Evolutionary conservation across 2,329 filamentous ascomycete genomes (phyloP), one percentile per base, ranked within the genome.

Genomic region (Trichoderma sp.): DNA sequence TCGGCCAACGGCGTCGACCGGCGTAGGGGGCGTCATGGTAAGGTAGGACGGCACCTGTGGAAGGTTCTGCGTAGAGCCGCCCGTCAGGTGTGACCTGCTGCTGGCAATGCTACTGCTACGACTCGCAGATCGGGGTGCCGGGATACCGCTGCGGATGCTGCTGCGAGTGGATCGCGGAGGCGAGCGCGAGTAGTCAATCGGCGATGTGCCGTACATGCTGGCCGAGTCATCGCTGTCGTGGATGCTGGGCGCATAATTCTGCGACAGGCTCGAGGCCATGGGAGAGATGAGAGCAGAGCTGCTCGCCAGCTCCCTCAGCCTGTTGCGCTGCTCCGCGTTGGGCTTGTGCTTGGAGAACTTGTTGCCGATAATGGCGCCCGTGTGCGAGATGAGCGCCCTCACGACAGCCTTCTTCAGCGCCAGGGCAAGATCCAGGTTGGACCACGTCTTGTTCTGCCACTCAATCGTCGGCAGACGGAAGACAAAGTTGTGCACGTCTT

Each of bases 371-470:
- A 99, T 97, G 65, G 95, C 93, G 43, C 95, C 95, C 0, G 94
- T 93, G 74, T 99, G 95, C 1, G 92, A 95, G 72, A 99, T 96
- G 52, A 99, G 83, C 0, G 95, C 94, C 73, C 93, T 91, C 74
- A 97, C 92, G 65, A 98, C 91, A 54, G 96, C 93, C 74, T 93
- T 96, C 80, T 99, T 98, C 62, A 99, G 83, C 15, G 93, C 90
- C 55, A 98, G 83, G 0, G 94, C 93, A 10, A 99, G 86, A 73
- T 99, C 95, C 7, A 99, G 85, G 75, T 98, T 99, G 7, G 93
- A 97, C 95, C 95, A 99, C 9, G 93, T 98, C 82, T 99, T 99
- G 83, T 99, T 99, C 68, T 92, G 88, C 80, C 97, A 98, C 76
- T 99, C 95, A 54, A 99, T 88, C 2, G 91, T 90, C 3, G 95